phyloP scores from a whole-genome alignment of 192 early-diverging fungal species.

The Entomortierella lignicola region DNA sequence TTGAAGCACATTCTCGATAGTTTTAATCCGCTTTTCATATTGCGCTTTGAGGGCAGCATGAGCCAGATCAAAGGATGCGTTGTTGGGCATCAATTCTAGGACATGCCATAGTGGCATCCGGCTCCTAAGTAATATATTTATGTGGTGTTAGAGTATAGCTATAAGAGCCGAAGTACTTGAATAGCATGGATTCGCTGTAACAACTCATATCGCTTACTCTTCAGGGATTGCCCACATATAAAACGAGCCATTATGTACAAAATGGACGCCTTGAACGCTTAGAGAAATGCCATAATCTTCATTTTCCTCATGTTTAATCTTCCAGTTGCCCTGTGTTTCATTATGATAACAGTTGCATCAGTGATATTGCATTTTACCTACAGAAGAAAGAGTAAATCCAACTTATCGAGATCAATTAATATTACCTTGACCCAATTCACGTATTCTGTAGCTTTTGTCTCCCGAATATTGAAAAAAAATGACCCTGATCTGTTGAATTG shows the following conservation, averaged over 20 bases:
- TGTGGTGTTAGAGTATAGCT: not conserved
- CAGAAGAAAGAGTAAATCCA: not conserved
- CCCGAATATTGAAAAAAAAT: slow-evolving; percentile 30
- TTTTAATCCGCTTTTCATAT: slow-evolving; percentile 52
- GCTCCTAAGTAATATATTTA: not conserved
- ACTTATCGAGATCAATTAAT: not conserved
- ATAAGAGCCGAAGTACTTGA: too few species aligned
- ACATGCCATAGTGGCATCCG: slow-evolving; percentile 52
- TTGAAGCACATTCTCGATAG: slow-evolving; percentile 40
- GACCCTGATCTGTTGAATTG: slow-evolving; percentile 44
- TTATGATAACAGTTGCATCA: not conserved
- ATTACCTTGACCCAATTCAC: slow-evolving; percentile 59
- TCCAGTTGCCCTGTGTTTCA: slow-evolving; percentile 54
- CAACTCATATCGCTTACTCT: slow-evolving; percentile 32
- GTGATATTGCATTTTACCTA: not conserved
- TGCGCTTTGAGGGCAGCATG: slow-evolving; percentile 49
- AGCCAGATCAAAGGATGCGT: slow-evolving; percentile 42
- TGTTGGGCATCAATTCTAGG: slow-evolving; percentile 60
- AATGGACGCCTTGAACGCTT: slow-evolving; percentile 61
- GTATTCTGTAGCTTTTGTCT: slow-evolving; percentile 56
- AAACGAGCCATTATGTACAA: slow-evolving; percentile 62
- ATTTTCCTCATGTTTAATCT: slow-evolving; percentile 59
- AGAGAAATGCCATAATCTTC: slow-evolving; percentile 59
- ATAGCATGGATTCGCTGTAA: not conserved
- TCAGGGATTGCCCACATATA: slow-evolving; percentile 62